A percentile compares a stretch with the other conserved stretches of the same genome.
Conservation (phyloP, 257 asterid genomes). For the Solanum virginianum region DNA sequence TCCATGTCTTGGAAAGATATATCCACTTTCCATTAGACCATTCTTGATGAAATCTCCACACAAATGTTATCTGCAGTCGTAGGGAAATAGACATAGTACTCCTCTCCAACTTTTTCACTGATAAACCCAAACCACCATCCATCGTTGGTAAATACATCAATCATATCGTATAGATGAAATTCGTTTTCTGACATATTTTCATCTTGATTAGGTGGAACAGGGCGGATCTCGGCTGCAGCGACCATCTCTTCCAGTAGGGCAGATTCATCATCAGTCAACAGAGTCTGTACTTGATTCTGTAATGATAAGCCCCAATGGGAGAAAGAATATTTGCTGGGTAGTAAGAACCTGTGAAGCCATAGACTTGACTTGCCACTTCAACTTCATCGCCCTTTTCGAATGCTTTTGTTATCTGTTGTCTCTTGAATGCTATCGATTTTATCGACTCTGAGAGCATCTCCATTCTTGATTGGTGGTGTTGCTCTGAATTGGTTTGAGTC, state of each 20-base stretch:
- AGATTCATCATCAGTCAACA: background rate
- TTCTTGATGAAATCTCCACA: background rate
- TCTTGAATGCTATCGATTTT: background rate
- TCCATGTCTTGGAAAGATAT: background rate
- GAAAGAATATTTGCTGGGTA: background rate
- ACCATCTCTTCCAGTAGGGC: background rate
- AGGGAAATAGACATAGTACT: background rate
- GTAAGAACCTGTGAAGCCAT: conserved; percentile 1
- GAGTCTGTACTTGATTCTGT: background rate
- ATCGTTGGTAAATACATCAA: conserved; percentile 1
- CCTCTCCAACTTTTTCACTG: background rate
- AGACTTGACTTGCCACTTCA: background rate
- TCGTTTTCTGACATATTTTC: background rate
- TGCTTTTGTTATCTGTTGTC: background rate
- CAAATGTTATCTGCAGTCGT: background rate
- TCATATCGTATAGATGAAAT: background rate
- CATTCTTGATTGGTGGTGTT: background rate
- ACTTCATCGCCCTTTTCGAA: background rate
- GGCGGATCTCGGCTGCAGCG: background rate
- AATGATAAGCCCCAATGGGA: background rate
- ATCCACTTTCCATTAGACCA: background rate
- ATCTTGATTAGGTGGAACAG: background rate
- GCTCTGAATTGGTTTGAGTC: too few species aligned
- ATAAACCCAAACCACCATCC: conserved; percentile 8
- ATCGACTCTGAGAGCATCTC: background rate